These are phyloP conservation scores for Acer campestre DNA, from an alignment of 345 rosid genomes.

Conservation along the genomic window DNA sequence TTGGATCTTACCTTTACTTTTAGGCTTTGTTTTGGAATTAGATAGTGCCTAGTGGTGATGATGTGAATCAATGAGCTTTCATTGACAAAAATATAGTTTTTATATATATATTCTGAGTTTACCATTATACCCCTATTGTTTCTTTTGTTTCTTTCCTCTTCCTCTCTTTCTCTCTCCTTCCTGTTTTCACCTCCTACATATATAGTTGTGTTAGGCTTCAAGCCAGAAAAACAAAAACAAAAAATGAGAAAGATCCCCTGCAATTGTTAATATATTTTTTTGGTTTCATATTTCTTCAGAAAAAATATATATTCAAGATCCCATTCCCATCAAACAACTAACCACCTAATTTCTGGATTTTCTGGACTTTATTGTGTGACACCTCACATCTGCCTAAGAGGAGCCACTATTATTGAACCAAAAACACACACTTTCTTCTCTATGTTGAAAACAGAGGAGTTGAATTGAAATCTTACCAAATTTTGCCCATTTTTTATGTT, in stretches of 20 bases:
- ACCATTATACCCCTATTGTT: conserved; percentile 17
- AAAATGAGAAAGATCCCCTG: background rate
- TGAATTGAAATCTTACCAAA: conserved; percentile 1
- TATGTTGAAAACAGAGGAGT: background rate
- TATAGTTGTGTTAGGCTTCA: conserved; percentile 12
- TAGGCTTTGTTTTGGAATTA: conserved; percentile 25
- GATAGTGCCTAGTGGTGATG: conserved; percentile 12
- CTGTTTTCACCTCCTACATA: conserved; percentile 8
- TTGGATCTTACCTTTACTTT: conserved; percentile 23
- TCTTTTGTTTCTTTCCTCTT: conserved; percentile 10
- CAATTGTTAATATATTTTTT: background rate
- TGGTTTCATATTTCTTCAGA: no score
- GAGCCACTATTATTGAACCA: conserved; percentile 6
- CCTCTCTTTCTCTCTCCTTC: background rate
- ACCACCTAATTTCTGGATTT: conserved; percentile 13
- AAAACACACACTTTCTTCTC: no score
- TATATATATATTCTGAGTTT: conserved; percentile 15
- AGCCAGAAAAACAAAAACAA: background rate
- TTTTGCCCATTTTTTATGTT: background rate
- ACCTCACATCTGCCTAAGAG: background rate
- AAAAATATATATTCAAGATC: background rate
- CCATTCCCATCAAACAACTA: conserved; percentile 15
- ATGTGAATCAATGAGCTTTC: conserved; percentile 14
- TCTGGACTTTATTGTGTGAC: background rate
- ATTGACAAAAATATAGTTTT: conserved; percentile 3